Evolutionary conservation across 345 rosid genomes (phyloP).

Genomic region (Ricinus communis): DNA sequence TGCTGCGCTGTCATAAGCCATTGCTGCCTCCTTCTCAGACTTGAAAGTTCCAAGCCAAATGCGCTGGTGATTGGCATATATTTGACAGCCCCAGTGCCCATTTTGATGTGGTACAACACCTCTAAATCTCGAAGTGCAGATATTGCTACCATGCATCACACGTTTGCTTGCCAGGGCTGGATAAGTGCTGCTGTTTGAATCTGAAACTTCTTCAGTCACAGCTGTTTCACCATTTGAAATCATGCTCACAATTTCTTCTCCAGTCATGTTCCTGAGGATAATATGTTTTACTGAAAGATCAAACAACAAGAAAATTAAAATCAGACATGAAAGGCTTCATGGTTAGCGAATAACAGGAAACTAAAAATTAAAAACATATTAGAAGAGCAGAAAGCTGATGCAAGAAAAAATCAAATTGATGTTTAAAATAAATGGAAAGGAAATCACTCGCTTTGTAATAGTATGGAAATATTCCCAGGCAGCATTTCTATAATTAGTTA

Average conservation of each 20-base stretch:
- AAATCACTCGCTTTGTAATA: background rate
- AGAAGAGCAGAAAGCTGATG: background rate
- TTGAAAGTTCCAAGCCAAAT: slow-evolving; percentile 81
- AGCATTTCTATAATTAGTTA: background rate
- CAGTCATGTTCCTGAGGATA: slow-evolving; percentile 24
- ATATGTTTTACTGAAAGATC: too few relatives aligned
- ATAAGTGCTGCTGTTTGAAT: slow-evolving; percentile 36
- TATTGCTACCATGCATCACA: slow-evolving; percentile 5
- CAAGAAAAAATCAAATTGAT: background rate
- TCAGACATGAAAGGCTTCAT: background rate
- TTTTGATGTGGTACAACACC: slow-evolving; percentile 61
- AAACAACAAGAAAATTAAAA: background rate
- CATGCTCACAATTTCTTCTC: slow-evolving; percentile 27
- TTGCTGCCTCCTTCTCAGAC: slow-evolving; percentile 55
- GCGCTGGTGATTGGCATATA: slow-evolving; percentile 50
- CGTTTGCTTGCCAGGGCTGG: slow-evolving; percentile 27
- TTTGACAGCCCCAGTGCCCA: slow-evolving; percentile 74
- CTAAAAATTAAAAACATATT: background rate
- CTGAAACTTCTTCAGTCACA: slow-evolving; percentile 27
- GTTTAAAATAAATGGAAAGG: background rate
- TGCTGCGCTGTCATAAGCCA: slow-evolving; percentile 69
- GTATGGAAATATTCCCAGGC: background rate
- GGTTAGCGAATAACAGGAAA: too few relatives aligned
- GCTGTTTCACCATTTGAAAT: slow-evolving; percentile 25
- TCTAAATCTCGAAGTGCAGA: slow-evolving; percentile 38